phyloP scores from a whole-genome alignment of 2,329 filamentous ascomycete genomes.

The Fusarium annulatum region DNA sequence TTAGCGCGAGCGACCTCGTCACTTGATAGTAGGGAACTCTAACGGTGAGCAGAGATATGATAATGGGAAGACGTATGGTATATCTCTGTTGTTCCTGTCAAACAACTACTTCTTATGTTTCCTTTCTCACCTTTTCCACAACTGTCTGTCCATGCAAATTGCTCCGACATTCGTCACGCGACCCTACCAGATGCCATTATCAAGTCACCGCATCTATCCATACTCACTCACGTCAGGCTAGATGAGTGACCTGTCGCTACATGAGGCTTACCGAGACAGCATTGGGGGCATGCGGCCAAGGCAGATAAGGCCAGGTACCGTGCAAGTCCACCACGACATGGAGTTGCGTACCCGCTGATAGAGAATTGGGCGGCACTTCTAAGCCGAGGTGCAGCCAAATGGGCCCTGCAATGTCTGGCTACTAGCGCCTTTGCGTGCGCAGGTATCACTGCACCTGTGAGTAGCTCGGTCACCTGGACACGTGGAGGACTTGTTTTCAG shows the following conservation, averaged over 20 bases:
- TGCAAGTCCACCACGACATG: slow-evolving; percentile 17
- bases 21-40: slow-evolving; percentile 21
- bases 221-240: neutral
- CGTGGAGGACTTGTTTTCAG: slow-evolving; percentile 32
- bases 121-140: neutral
- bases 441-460: slow-evolving; percentile 30
- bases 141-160: neutral
- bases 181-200: slow-evolving; percentile 12
- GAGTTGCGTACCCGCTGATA: slow-evolving; percentile 19
- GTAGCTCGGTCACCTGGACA: slow-evolving; percentile 28
- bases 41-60: neutral
- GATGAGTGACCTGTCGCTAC: slow-evolving; percentile 13
- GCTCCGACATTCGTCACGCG: slow-evolving; percentile 32
- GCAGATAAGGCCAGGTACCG: slow-evolving; percentile 18
- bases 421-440: slow-evolving; percentile 18
- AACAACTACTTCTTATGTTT: neutral
- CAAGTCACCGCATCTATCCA: slow-evolving; percentile 10
- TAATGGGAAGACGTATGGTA: neutral
- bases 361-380: slow-evolving; percentile 29
- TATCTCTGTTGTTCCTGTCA: neutral
- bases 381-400: slow-evolving; percentile 27
- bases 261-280: slow-evolving; percentile 21
- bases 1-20: slow-evolving; percentile 39
- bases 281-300: slow-evolving; percentile 6
- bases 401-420: slow-evolving; percentile 20